Evolutionary conservation across 1,139 yeast genomes (phyloP).

Genomic region (Suhomyces bokatorum): DNA sequence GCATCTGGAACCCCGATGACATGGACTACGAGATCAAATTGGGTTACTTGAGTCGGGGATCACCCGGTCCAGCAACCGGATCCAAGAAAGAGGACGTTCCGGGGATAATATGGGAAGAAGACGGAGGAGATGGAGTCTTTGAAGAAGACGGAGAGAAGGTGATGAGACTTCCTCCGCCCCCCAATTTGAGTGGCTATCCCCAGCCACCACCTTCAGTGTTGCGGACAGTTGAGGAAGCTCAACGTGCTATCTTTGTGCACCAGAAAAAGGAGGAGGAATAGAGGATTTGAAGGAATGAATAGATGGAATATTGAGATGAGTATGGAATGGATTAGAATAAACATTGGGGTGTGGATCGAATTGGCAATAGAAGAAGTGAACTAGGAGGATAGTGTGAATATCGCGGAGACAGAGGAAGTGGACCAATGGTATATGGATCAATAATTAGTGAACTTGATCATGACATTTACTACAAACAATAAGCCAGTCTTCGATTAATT

Average conservation of each 20-base stretch:
- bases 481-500: too few relatives aligned
- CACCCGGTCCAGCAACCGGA: conserved; percentile 38
- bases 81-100: not conserved
- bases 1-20: conserved; percentile 44
- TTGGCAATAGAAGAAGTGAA: too few relatives aligned
- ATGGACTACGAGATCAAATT: conserved; percentile 42
- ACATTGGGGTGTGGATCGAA: too few relatives aligned
- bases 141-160: conserved; percentile 16
- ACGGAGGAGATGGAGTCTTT: conserved; percentile 11
- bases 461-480: too few relatives aligned
- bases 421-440: too few relatives aligned
- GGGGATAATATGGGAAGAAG: conserved; percentile 5
- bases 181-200: conserved; percentile 37
- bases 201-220: conserved; percentile 42
- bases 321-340: too few relatives aligned
- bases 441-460: too few relatives aligned
- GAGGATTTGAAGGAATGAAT: not conserved
- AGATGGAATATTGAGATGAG: too few relatives aligned
- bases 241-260: conserved; percentile 12
- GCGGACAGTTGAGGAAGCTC: conserved; percentile 14
- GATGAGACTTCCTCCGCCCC: conserved; percentile 42
- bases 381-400: too few relatives aligned
- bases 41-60: conserved; percentile 40
- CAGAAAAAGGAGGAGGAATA: conserved; percentile 9
- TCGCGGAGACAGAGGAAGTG: too few relatives aligned